Evolutionary conservation across 2,329 filamentous ascomycete genomes (phyloP).

Genomic region (Ophiocordyceps australis): DNA sequence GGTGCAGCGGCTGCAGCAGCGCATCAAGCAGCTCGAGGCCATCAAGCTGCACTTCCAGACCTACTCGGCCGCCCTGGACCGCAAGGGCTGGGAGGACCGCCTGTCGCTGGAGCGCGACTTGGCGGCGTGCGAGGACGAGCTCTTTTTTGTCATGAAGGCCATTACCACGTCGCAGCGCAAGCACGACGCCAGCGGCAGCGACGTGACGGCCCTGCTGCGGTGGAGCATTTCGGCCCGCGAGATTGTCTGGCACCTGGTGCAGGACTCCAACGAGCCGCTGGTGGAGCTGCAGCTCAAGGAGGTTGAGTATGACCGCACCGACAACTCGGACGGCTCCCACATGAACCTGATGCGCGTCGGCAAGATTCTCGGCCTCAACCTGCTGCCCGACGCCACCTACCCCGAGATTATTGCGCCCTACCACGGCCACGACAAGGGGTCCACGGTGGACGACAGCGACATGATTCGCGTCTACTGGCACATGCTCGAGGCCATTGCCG

Average conservation of each 20-base stretch:
- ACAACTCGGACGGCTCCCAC: slow-evolving; percentile 94
- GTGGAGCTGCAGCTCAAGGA: slow-evolving; percentile 87
- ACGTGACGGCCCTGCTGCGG: slow-evolving; percentile 63
- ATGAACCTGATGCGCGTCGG: slow-evolving; percentile 82
- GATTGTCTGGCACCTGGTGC: slow-evolving; percentile 93
- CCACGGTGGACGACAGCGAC: slow-evolving; percentile 25
- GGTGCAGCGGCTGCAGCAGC: slow-evolving; percentile 78
- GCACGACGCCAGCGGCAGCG: slow-evolving; percentile 49
- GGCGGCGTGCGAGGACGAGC: slow-evolving; percentile 77
- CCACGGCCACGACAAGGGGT: slow-evolving; percentile 40
- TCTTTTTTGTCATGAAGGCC: slow-evolving; percentile 99
- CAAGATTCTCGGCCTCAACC: slow-evolving; percentile 73
- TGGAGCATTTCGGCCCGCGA: slow-evolving; percentile 92
- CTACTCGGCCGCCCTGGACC: slow-evolving; percentile 72
- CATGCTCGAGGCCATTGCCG: slow-evolving; percentile 94
- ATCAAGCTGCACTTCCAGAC: slow-evolving; percentile 95
- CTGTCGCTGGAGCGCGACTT: slow-evolving; percentile 80
- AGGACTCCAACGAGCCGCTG: slow-evolving; percentile 69
- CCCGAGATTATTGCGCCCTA: slow-evolving; percentile 93
- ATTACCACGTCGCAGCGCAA: slow-evolving; percentile 93
- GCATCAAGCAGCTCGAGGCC: slow-evolving; percentile 84
- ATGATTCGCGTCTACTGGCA: slow-evolving; percentile 96
- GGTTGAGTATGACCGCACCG: slow-evolving; percentile 83
- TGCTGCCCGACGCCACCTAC: slow-evolving; percentile 80
- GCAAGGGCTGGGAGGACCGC: slow-evolving; percentile 79